Base-by-base conservation (phyloP, 1,284 basidiomycete species). In the Malassezia japonica region DNA sequence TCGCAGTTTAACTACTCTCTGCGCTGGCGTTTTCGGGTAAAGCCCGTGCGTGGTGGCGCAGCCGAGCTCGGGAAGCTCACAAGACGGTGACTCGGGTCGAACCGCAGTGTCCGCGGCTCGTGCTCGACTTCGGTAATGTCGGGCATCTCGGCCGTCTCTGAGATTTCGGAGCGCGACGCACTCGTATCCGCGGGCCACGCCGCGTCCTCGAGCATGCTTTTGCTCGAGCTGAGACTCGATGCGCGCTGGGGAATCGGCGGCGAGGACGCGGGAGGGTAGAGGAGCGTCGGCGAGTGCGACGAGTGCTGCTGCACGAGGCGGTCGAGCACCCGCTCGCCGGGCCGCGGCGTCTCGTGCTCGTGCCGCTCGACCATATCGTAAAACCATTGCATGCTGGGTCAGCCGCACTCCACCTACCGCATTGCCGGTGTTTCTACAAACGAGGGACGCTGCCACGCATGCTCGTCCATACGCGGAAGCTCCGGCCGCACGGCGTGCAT, bases 351-450 rank as follows among this genome's bases (percentile, higher is more conserved):
- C 23, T 18, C 9, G 1, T 7, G 12, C 8, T 28, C 21, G 13
- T 46, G 27, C n/a, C 15, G 6, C 21, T 46, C 50, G 36, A 53
- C 35, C 46, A 53, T 48, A 9, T 53, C 50, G 27, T 38, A 34
- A 28, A 48, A 53, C 50, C 50, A 53, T 39, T 43, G 31, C 38
- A 53, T 27, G 15, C 47, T 46, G 29, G 2, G 28, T 48, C n/a
- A 48, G 47, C 27, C 1, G 16, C 28, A 20, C 3, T 7, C 9
- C 7, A 36, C 50, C 13, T 46, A 52, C 50, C 50, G 44, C n/a
- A 53, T 48, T 23, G 20, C 46, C 7, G 50, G 38, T n/a, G 50
- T 53, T 18, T 46, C 50, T 6, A 48, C 44, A 25, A 52, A 52
- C 23, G 15, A 27, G 27, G 12, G 12, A 15, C 33, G 23, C 23